A percentile compares a stretch with the other conserved stretches of the same genome.
These are phyloP conservation scores for Plantago lanceolata DNA, from an alignment of 305 asterid species.

Conservation along the genomic window DNA sequence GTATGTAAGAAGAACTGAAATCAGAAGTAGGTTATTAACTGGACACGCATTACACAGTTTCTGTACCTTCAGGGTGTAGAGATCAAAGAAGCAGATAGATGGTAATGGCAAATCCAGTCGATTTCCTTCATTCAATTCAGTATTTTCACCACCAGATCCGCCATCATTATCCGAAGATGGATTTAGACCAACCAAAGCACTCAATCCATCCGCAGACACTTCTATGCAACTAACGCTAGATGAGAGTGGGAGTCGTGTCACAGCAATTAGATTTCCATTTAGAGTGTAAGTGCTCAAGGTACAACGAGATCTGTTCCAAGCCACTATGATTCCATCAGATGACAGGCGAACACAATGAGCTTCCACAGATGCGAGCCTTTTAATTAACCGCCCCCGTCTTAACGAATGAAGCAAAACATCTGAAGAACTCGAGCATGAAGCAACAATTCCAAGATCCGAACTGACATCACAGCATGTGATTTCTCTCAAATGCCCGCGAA, in stretches of 20 bases:
- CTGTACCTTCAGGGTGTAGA: slow-evolving; percentile 69
- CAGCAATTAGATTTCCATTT: slow-evolving; percentile 67
- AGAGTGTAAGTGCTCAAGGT: slow-evolving; percentile 67
- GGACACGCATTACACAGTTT: slow-evolving; percentile 5
- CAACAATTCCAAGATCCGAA: slow-evolving; percentile 94
- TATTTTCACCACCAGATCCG: slow-evolving; percentile 34
- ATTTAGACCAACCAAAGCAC: slow-evolving; percentile 78
- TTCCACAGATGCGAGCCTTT: slow-evolving; percentile 68
- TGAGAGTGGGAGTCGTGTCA: slow-evolving; percentile 52
- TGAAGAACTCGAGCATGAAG: slow-evolving; percentile 74
- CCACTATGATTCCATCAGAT: slow-evolving; percentile 64
- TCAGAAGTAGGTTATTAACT: slow-evolving; percentile 13
- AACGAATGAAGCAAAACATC: slow-evolving; percentile 80
- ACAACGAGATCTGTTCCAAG: slow-evolving; percentile 63
- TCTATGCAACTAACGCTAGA: slow-evolving; percentile 76
- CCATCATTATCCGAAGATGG: slow-evolving; percentile 53
- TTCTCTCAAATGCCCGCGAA: slow-evolving; percentile 89
- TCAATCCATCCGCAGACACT: slow-evolving; percentile 75
- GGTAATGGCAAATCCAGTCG: slow-evolving; percentile 54
- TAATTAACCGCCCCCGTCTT: slow-evolving; percentile 77
- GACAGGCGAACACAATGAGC: slow-evolving; percentile 83
- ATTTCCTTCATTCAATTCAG: slow-evolving; percentile 39
- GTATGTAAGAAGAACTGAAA: slow-evolving; percentile 1
- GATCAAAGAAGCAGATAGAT: slow-evolving; percentile 77
- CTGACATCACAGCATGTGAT: slow-evolving; percentile 73